Conservation (phyloP, 345 rosid species). For the Odontarrhena argentea region DNA sequence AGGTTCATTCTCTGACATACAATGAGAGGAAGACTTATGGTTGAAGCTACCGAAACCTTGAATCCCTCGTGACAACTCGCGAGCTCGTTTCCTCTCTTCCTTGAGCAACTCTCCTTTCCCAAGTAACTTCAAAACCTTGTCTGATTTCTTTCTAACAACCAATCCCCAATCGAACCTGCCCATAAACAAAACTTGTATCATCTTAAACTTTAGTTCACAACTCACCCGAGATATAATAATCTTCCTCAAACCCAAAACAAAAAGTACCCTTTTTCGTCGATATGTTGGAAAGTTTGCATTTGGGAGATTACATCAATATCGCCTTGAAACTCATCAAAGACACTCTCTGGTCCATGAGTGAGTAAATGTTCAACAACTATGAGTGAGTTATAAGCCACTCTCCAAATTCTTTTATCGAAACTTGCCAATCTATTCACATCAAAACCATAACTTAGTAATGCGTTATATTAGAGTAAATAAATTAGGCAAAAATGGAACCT, state of each 20-base stretch:
- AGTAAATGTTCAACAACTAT: conserved; percentile 74
- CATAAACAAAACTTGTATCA: background rate
- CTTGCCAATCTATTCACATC: conserved; percentile 52
- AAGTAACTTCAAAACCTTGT: conserved; percentile 63
- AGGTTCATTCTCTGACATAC: conserved; percentile 44
- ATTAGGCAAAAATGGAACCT: conserved; percentile 45
- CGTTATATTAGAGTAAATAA: too few relatives aligned
- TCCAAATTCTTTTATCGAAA: conserved; percentile 82
- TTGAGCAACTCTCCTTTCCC: conserved; percentile 65
- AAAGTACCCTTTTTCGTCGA: conserved; percentile 76
- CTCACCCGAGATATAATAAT: background rate
- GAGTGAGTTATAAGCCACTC: conserved; percentile 70
- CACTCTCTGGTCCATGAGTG: conserved; percentile 97
- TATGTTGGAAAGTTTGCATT: conserved; percentile 63
- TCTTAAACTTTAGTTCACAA: background rate
- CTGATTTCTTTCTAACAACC: conserved; percentile 73
- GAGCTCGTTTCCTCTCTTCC: conserved; percentile 77
- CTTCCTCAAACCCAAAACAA: background rate
- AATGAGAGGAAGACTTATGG: conserved; percentile 39
- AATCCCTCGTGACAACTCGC: conserved; percentile 80
- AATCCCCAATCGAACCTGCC: conserved; percentile 94
- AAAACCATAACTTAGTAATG: conserved; percentile 18
- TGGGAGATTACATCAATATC: conserved; percentile 56
- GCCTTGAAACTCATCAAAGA: conserved; percentile 69
- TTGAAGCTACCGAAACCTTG: conserved; percentile 85